Percentiles rank a stretch among this genome's conserved stretches.
Conservation (phyloP, 345 rosid genomes). For the Brassica cretica region DNA sequence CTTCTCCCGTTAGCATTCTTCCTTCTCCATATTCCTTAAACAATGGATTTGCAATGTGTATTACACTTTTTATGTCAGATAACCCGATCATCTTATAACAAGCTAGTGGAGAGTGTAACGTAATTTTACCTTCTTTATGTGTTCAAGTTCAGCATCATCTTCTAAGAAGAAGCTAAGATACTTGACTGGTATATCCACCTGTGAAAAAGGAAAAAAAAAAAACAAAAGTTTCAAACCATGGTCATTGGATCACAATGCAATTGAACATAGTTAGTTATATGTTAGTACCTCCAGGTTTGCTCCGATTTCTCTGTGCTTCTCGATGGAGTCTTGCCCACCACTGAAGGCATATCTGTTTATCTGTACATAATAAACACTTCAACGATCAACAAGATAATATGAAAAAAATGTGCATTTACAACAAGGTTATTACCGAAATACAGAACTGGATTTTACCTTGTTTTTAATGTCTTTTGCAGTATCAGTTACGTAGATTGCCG, state of each 20-base stretch:
- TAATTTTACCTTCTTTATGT: conserved; percentile 64
- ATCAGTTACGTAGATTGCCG: conserved; percentile 92
- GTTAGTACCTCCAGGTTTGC: conserved; percentile 83
- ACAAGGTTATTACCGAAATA: not conserved
- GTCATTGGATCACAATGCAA: not conserved
- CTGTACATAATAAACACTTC: conserved; percentile 40
- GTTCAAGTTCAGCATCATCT: conserved; percentile 82
- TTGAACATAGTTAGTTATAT: not conserved
- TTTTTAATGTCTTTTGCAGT: conserved; percentile 69
- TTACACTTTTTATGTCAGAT: not conserved
- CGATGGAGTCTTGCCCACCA: conserved; percentile 79
- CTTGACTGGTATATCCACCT: conserved; percentile 88
- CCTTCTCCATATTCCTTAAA: not conserved
- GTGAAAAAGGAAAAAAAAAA: conserved; percentile 20
- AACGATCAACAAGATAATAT: not conserved
- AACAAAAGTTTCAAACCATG: not conserved
- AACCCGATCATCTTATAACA: not conserved
- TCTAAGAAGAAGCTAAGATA: conserved; percentile 78
- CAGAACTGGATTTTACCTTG: conserved; percentile 52
- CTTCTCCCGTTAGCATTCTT: conserved; percentile 42
- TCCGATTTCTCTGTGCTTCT: conserved; percentile 69
- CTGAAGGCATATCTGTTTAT: conserved; percentile 77
- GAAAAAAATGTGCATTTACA: not conserved
- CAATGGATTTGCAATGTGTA: not conserved
- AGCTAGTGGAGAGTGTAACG: not conserved